Percentiles rank a stretch among this genome's conserved stretches.
Evolutionary conservation across 371 early-diverging fungal genomes (phyloP).

Genomic region (Mortierella sp.): DNA sequence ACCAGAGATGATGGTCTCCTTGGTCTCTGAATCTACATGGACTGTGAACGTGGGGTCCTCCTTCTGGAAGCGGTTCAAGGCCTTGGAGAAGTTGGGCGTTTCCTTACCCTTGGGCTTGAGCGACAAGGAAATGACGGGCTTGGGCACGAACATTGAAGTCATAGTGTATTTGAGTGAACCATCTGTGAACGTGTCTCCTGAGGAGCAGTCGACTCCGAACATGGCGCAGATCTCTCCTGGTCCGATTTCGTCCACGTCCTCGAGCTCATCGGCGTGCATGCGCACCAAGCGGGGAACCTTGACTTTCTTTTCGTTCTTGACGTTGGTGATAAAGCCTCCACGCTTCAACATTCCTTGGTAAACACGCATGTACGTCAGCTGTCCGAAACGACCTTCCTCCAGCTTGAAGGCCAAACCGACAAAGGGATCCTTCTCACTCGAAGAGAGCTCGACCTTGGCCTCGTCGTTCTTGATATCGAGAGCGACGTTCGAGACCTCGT

Average conservation of each 20-base stretch:
- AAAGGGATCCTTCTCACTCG: conserved; percentile 77
- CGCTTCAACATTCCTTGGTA: conserved; percentile 94
- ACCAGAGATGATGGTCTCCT: conserved; percentile 93
- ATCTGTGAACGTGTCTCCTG: conserved; percentile 97
- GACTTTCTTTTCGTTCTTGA: conserved; percentile 93
- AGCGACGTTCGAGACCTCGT: conserved; percentile 80
- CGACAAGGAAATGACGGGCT: conserved; percentile 96
- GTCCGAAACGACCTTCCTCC: conserved; percentile 96
- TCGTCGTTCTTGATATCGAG: conserved; percentile 79
- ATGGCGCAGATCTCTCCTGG: conserved; percentile 98
- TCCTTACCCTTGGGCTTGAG: conserved; percentile 92
- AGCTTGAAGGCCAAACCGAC: conserved; percentile 95
- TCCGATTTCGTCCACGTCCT: conserved; percentile 94
- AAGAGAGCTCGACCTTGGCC: conserved; percentile 65
- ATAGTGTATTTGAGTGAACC: conserved; percentile 88
- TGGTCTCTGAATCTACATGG: conserved; percentile 92
- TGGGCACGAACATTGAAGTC: conserved; percentile 98
- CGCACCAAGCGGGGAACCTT: conserved; percentile 96
- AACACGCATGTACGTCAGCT: conserved; percentile 96
- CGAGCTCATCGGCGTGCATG: conserved; percentile 99
- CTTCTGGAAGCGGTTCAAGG: conserved; percentile 93
- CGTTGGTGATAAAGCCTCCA: conserved; percentile 89
- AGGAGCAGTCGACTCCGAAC: conserved; percentile 98
- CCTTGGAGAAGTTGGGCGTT: conserved; percentile 93
- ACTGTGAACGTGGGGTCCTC: conserved; percentile 99